Conservation (phyloP, 129 eudicot genomes). For the Tanacetum coccineum region DNA sequence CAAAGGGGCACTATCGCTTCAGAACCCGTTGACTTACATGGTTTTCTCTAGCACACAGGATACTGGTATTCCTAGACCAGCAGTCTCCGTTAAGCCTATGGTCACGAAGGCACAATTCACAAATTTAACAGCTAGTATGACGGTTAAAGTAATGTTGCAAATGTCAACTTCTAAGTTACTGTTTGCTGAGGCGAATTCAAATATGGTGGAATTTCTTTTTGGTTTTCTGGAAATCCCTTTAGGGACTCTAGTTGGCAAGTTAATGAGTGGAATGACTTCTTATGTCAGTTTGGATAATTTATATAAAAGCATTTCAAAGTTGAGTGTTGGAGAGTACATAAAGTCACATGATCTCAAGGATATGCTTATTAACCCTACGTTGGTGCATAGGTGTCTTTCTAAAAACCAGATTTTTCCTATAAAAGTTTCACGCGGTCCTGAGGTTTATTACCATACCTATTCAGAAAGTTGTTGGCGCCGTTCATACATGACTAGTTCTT, state of each 20-base stretch:
- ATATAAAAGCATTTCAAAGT: background rate
- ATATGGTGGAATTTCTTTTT: background rate
- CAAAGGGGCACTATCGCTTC: background rate
- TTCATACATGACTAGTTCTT: too few relatives aligned
- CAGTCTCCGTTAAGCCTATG: background rate
- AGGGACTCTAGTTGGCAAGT: background rate
- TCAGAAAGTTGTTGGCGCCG: too few relatives aligned
- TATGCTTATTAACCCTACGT: background rate
- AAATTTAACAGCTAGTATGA: background rate
- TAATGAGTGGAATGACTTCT: background rate
- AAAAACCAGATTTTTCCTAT: background rate
- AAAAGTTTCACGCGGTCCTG: background rate
- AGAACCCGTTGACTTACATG: constrained; percentile 1
- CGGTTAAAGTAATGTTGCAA: background rate
- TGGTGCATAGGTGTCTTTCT: too few relatives aligned
- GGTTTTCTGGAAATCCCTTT: background rate
- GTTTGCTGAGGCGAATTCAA: background rate
- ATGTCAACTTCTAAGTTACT: background rate
- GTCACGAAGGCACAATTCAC: background rate
- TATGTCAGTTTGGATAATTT: background rate
- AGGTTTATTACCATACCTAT: too few relatives aligned
- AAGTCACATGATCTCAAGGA: background rate
- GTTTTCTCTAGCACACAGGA: background rate
- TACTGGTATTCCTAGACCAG: background rate
- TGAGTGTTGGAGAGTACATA: background rate